A percentile compares a stretch with the other conserved stretches of the same genome.
Conservation (phyloP, 345 rosid species). For the Pugionium cornutum region DNA sequence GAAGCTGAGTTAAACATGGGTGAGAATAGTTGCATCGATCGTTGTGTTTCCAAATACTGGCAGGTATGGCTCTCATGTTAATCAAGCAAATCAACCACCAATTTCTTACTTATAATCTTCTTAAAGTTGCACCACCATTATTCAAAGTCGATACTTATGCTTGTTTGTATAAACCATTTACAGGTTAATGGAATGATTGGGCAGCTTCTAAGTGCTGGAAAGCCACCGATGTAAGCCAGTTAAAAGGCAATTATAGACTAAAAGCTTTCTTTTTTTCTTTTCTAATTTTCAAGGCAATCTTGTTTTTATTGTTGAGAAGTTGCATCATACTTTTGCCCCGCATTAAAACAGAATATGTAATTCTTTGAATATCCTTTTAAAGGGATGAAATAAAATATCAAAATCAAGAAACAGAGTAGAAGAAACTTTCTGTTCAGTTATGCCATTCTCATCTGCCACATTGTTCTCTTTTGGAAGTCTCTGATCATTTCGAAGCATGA, state of each 20-base stretch:
- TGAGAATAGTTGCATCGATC: conserved; percentile 97
- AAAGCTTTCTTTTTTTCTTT: conserved; percentile 26
- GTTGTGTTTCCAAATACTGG: conserved; percentile 96
- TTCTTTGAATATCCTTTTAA: conserved; percentile 15
- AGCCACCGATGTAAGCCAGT: conserved; percentile 59
- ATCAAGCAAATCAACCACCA: neutral
- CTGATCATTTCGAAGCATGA: conserved; percentile 51
- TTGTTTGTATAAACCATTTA: conserved; percentile 22
- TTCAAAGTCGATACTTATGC: neutral
- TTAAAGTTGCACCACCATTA: neutral
- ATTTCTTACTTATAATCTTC: neutral
- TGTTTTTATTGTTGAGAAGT: conserved; percentile 28
- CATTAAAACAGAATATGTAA: conserved; percentile 22
- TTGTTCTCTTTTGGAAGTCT: conserved; percentile 56
- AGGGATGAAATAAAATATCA: conserved; percentile 32
- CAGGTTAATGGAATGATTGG: conserved; percentile 88
- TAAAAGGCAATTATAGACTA: conserved; percentile 10
- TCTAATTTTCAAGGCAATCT: conserved; percentile 16
- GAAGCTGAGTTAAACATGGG: conserved; percentile 97
- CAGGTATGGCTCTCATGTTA: conserved; percentile 51
- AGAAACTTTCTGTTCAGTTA: neutral
- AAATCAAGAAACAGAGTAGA: neutral
- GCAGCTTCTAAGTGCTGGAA: conserved; percentile 83
- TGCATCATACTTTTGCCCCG: conserved; percentile 23
- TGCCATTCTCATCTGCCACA: conserved; percentile 13